Base-by-base conservation (phyloP, 2,329 filamentous ascomycete genomes). In the Fusarium heterosporum region DNA sequence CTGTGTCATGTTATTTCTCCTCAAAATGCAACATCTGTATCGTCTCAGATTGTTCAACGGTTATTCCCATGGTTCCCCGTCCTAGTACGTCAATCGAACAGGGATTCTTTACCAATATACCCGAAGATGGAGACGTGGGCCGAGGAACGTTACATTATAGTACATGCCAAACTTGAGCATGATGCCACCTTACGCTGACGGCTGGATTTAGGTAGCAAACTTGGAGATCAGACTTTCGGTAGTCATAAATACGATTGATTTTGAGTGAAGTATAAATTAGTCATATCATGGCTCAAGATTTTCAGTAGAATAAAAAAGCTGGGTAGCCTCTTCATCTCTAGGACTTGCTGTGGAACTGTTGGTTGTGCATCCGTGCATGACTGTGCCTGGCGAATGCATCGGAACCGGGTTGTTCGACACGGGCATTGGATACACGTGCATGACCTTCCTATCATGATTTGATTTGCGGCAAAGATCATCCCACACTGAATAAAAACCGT, bases 361-460 rank as follows among this genome's bases (percentile, higher is more conserved):
- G 36, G 56, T 47, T 32, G 10, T 16, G 5, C 8, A 22, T 22
- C 22, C 22, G 22, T 22, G 8, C 10, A 14, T 41, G 11, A 13
- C 58, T 61, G 58, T 11, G 58, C 56, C 56, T 1, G 41, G 3
- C 11, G 14, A 11, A 28, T 55, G 58, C 47, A 61, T 61, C 41
- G 58, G 48, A 25, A 46, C 17, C 40, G 30, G 6, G 17, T 26
- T 36, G 29, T 41, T 38, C 9, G 32, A 55, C 25, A n/a, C 11
- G 29, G 36, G 14, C 5, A 30, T 9, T 41, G 3, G 16, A 45
- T 40, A 13, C 6, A 26, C 0, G 14, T 7, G 6, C 1, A 17
- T 29, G n/a, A 34, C 17, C 40, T 54, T 30, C 29, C 29, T 26
- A 38, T 55, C n/a, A 6, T 4, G 29, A 25, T 14, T 2, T 28